Evolutionary conservation across 192 early-diverging fungal genomes (phyloP).

Genomic region (Rhizoclosmatium sp.): DNA sequence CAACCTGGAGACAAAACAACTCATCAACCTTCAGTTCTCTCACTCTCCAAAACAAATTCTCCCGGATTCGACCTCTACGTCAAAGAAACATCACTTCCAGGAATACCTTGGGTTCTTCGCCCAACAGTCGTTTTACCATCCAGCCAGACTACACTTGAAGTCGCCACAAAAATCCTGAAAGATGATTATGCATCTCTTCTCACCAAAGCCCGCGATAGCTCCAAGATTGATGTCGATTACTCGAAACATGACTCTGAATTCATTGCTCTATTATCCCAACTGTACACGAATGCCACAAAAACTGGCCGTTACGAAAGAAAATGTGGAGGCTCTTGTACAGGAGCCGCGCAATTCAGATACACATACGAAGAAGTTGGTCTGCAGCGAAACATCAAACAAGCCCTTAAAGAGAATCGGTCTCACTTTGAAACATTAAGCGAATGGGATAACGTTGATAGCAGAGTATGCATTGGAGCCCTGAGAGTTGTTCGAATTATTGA

Average conservation of each 20-base stretch:
- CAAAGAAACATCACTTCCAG: slow-evolving; percentile 33
- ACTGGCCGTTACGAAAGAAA: slow-evolving; percentile 36
- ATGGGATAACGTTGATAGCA: slow-evolving; percentile 44
- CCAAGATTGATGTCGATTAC: slow-evolving; percentile 23
- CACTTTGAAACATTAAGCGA: slow-evolving; percentile 33
- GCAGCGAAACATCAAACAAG: slow-evolving; percentile 35
- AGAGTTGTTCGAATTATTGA: slow-evolving; percentile 34
- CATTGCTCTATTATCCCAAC: slow-evolving; percentile 9
- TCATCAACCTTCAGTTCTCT: not conserved
- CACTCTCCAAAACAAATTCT: not conserved
- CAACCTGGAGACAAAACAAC: not conserved
- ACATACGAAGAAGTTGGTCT: slow-evolving; percentile 27
- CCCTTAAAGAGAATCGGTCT: slow-evolving; percentile 30
- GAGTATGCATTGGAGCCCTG: slow-evolving; percentile 29
- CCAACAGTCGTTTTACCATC: slow-evolving; percentile 11
- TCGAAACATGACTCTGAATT: slow-evolving; percentile 39
- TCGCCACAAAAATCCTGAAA: slow-evolving; percentile 7
- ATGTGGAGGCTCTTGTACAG: slow-evolving; percentile 44
- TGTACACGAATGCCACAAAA: slow-evolving; percentile 43
- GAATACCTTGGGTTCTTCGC: slow-evolving; percentile 15
- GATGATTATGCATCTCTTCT: slow-evolving; percentile 6
- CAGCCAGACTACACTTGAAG: not conserved
- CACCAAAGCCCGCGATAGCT: slow-evolving; percentile 9
- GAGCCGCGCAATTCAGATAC: slow-evolving; percentile 43
- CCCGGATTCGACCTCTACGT: slow-evolving; percentile 4